These are phyloP conservation scores for Tricholoma hemisulphureum DNA, from an alignment of 768 basidiomycete genomes.

Conservation along the genomic window DNA sequence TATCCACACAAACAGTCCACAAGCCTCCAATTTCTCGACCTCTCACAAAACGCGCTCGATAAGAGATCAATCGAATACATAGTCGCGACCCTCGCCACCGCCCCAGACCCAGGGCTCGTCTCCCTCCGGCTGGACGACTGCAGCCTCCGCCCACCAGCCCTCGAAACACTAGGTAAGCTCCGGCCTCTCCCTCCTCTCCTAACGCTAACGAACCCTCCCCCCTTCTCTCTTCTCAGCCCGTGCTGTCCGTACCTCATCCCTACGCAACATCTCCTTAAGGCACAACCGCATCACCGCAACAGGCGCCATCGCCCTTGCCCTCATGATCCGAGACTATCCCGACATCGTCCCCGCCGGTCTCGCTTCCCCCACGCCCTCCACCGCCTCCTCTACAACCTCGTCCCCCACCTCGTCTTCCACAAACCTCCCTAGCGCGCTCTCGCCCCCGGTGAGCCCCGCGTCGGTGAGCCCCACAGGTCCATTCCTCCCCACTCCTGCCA, in stretches of 20 bases:
- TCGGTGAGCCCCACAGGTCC: constrained; percentile 28
- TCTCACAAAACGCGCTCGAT: constrained; percentile 84
- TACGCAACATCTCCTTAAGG: constrained; percentile 87
- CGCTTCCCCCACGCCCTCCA: constrained; percentile 30
- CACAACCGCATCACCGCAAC: constrained; percentile 82
- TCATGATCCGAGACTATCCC: constrained; percentile 97
- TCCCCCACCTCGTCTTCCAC: constrained; percentile 36
- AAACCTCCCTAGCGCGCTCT: constrained; percentile 27
- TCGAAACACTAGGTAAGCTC: constrained; percentile 80
- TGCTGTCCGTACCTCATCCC: constrained; percentile 75
- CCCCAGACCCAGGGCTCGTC: constrained; percentile 58
- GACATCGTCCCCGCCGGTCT: constrained; percentile 55
- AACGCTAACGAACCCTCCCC: constrained; percentile 3
- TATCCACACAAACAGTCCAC: constrained; percentile 50
- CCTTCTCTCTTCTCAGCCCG: constrained; percentile 50
- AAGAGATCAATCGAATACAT: constrained; percentile 83
- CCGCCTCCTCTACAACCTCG: constrained; percentile 30
- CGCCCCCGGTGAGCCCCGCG: constrained; percentile 28
- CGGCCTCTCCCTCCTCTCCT: not conserved
- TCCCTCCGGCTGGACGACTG: constrained; percentile 91
- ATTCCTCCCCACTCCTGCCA: constrained; percentile 12
- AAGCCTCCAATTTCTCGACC: constrained; percentile 80
- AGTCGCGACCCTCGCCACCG: constrained; percentile 58
- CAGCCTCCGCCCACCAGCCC: constrained; percentile 61
- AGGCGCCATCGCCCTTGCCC: constrained; percentile 87